Conservation (phyloP, 1,284 basidiomycete genomes). For the Cryptococcus sp. region DNA sequence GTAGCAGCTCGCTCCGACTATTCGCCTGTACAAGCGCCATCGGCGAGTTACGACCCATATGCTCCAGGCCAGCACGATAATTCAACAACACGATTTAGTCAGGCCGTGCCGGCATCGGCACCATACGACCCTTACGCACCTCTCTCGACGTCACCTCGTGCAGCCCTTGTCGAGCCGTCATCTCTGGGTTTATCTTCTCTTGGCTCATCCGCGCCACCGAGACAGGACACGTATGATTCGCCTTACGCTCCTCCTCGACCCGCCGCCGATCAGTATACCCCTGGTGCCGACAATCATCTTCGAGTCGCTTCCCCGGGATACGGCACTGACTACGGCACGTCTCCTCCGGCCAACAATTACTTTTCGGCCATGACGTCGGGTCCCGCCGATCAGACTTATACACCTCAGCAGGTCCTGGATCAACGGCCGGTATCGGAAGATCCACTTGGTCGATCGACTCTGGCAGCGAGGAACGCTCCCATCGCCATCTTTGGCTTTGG, state of each 20-base stretch:
- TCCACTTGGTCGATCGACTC: constrained; percentile 67
- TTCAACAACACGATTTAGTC: not conserved
- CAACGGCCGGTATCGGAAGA: constrained; percentile 60
- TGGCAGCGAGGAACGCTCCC: constrained; percentile 58
- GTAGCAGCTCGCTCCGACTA: too few species aligned
- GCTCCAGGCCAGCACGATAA: not conserved
- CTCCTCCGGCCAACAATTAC: constrained; percentile 38
- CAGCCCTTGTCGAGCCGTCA: not conserved
- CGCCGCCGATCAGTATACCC: not conserved
- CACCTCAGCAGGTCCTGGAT: constrained; percentile 42
- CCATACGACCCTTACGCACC: not conserved
- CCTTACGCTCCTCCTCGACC: not conserved
- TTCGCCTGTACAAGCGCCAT: too few species aligned
- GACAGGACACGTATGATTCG: not conserved
- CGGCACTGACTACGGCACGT: constrained; percentile 20
- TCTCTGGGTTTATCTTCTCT: not conserved
- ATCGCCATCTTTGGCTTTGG: constrained; percentile 85
- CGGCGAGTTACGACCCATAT: not conserved
- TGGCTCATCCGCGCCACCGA: not conserved
- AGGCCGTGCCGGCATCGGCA: too few species aligned
- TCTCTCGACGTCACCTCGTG: not conserved
- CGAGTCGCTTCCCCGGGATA: constrained; percentile 1
- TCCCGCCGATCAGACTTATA: constrained; percentile 63
- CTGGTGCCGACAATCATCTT: not conserved
- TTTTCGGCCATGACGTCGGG: constrained; percentile 63